Conservation (phyloP, 768 basidiomycete species). For the Agrocybe pediades region DNA sequence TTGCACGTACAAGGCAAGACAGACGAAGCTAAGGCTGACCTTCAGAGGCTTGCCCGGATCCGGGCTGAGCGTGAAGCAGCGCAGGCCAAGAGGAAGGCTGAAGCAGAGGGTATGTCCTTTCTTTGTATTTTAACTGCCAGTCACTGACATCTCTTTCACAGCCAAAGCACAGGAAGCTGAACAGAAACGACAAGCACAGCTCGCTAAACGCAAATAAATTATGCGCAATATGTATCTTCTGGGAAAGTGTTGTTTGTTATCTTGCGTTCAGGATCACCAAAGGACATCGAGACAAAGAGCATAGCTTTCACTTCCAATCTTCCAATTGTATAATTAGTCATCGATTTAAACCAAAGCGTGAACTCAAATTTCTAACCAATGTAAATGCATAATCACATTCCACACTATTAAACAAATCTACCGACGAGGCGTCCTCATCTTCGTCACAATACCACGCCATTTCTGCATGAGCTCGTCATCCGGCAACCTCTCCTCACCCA, state of each 20-base stretch:
- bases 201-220: constrained; percentile 20
- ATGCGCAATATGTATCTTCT: background rate
- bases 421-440: constrained; percentile 29
- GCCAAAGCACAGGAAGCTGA: constrained; percentile 68
- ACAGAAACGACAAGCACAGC: constrained; percentile 56
- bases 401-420: no score
- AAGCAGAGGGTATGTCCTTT: constrained; percentile 67
- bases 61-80: constrained; percentile 87
- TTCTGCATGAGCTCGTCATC: constrained; percentile 31
- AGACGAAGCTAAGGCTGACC: constrained; percentile 85
- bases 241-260: no score
- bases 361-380: no score
- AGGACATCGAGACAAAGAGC: no score
- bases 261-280: background rate
- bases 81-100: constrained; percentile 85
- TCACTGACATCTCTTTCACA: constrained; percentile 23
- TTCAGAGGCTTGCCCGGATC: constrained; percentile 85
- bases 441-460: constrained; percentile 32
- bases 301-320: background rate
- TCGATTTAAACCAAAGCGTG: no score
- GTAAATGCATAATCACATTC: no score
- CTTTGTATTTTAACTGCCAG: background rate
- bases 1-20: constrained; percentile 85
- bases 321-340: no score
- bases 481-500: constrained; percentile 49